phyloP scores from a whole-genome alignment of 306 rosid species.

The Pyrus bretschneideri region DNA sequence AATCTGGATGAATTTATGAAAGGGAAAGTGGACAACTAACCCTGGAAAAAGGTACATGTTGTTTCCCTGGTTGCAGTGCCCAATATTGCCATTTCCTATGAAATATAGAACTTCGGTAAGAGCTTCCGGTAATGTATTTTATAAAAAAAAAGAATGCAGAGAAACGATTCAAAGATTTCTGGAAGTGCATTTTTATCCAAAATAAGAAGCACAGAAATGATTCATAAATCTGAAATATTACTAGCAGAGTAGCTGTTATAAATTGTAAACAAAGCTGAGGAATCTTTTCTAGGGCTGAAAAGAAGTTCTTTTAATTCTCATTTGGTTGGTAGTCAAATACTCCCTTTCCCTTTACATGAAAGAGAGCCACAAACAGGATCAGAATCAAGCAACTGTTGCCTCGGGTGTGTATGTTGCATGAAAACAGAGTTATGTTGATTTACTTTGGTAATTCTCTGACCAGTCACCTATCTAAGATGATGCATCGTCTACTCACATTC shows the following conservation, averaged over 20 bases:
- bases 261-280: background rate
- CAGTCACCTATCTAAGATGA: background rate
- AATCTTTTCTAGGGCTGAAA: background rate
- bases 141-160: background rate
- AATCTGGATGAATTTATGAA: background rate
- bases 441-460: background rate
- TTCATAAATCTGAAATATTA: background rate
- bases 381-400: background rate
- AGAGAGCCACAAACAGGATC: background rate
- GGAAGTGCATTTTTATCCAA: no score
- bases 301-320: background rate
- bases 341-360: background rate
- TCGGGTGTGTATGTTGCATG: background rate
- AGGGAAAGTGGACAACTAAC: constrained; percentile 36
- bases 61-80: constrained; percentile 99
- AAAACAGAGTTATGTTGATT: background rate
- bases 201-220: background rate
- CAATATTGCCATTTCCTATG: constrained; percentile 73
- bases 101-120: constrained; percentile 3
- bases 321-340: background rate
- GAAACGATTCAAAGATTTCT: no score
- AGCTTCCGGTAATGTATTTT: background rate
- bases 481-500: background rate
- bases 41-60: constrained; percentile 99
- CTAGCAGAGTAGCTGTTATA: background rate